These are phyloP conservation scores for Coemansia asiatica DNA, from an alignment of 192 early-diverging fungal species.

Conservation along the genomic window DNA sequence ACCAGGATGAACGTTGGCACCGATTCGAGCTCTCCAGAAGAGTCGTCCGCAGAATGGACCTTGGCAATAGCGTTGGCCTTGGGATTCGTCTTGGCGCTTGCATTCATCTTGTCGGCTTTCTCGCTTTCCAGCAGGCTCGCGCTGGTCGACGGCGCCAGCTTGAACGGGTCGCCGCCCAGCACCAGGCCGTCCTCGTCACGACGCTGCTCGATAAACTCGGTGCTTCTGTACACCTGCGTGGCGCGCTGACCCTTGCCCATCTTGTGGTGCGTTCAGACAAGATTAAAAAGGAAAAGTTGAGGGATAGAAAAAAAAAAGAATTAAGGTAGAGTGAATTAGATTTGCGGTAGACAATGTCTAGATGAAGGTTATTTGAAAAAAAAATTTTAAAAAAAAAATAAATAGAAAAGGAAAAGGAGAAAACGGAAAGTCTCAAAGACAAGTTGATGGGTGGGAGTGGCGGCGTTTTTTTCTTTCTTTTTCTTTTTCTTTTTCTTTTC, in stretches of 20 bases:
- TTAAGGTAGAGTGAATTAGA: too few species aligned
- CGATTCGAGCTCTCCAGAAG: constrained; percentile 22
- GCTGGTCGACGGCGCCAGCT: constrained; percentile 32
- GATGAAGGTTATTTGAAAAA: not conserved
- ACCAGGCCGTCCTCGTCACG: constrained; percentile 32
- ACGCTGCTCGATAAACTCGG: constrained; percentile 42
- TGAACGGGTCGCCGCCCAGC: constrained; percentile 22
- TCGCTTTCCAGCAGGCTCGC: constrained; percentile 11
- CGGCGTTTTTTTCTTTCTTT: not conserved
- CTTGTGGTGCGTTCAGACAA: too few species aligned
- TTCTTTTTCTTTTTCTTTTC: not conserved
- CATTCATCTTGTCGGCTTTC: constrained; percentile 4
- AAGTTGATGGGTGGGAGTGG: not conserved
- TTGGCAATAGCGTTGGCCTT: not conserved
- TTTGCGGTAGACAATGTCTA: too few species aligned
- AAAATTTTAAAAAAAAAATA: not conserved
- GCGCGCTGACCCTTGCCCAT: constrained; percentile 54
- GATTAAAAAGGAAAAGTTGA: not conserved
- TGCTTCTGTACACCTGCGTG: constrained; percentile 36
- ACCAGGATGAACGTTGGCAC: constrained; percentile 83
- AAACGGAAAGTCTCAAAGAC: not conserved
- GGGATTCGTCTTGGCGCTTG: not conserved
- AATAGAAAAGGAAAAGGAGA: not conserved
- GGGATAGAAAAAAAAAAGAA: not conserved
- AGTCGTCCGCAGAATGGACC: not conserved